phyloP scores from a whole-genome alignment of 441 rosid species.

The Euphorbia celastroides region DNA sequence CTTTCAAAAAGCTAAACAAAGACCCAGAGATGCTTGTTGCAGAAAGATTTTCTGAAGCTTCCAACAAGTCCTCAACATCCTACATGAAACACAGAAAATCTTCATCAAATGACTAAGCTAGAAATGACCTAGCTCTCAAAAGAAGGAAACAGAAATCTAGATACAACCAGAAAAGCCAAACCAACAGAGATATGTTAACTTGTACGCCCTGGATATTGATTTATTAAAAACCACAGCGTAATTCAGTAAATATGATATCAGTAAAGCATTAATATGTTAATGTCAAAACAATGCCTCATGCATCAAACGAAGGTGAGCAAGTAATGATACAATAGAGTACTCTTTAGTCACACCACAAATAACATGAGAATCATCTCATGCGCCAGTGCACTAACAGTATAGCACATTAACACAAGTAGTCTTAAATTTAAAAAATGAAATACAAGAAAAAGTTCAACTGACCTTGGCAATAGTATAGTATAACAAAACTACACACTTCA shows the following conservation, averaged over 20 bases:
- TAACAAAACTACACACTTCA: background rate
- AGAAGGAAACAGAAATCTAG: slow-evolving; percentile 5
- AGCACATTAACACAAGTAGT: background rate
- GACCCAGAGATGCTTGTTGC: slow-evolving; percentile 23
- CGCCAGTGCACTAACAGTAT: background rate
- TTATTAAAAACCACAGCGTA: background rate
- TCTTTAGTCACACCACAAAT: background rate
- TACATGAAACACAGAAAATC: slow-evolving; percentile 21
- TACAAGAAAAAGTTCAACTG: background rate
- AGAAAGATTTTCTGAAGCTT: slow-evolving; percentile 31
- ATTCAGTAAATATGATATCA: background rate
- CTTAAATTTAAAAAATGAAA: background rate
- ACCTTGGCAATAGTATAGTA: background rate
- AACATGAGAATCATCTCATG: background rate
- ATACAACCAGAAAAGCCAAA: slow-evolving; percentile 4
- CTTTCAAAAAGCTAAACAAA: slow-evolving; percentile 34
- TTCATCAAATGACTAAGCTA: slow-evolving; percentile 1
- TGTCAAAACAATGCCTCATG: background rate
- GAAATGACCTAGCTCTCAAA: background rate
- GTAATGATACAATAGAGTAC: background rate
- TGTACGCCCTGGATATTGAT: background rate
- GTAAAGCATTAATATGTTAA: background rate
- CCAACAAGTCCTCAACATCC: slow-evolving; percentile 55
- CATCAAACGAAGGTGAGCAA: background rate
- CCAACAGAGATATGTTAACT: background rate